phyloP scores from a whole-genome alignment of 192 early-diverging fungal genomes.

The Gorgonomyces haynaldii region DNA sequence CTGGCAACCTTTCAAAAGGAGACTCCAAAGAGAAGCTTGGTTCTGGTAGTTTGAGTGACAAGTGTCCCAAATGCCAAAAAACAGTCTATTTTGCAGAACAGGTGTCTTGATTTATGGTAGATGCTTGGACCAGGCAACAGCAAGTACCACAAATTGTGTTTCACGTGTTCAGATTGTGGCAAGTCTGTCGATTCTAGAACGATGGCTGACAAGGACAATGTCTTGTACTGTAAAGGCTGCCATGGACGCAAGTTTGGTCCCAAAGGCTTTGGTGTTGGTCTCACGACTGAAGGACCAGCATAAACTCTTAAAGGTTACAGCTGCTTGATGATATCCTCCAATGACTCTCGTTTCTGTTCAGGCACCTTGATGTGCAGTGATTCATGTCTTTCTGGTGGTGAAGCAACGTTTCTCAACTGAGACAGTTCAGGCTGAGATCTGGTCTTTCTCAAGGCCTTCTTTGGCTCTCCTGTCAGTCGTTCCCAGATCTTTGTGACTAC shows the following conservation, averaged over 20 bases:
- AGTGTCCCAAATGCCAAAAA: constrained; percentile 29
- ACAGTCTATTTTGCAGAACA: constrained; percentile 38
- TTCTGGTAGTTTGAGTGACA: constrained; percentile 17
- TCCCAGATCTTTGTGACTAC: no score
- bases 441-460: no score
- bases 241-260: constrained; percentile 38
- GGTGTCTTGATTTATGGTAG: constrained; percentile 9
- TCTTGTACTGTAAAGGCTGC: constrained; percentile 30
- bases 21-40: constrained; percentile 6
- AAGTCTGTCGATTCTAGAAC: constrained; percentile 26
- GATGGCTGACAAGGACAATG: constrained; percentile 25
- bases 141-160: constrained; percentile 41
- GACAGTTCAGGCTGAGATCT: no score
- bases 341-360: no score
- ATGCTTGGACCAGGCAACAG: constrained; percentile 26
- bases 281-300: no score
- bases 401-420: no score
- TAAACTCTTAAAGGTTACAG: no score
- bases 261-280: no score
- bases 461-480: no score
- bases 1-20: constrained; percentile 1
- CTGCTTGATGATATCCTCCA: no score
- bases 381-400: no score
- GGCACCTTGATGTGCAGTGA: no score
- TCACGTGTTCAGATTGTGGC: constrained; percentile 23